These are phyloP conservation scores for Kurtzmaniella natalensis DNA, from an alignment of 1,139 yeast genomes.

Conservation along the genomic window DNA sequence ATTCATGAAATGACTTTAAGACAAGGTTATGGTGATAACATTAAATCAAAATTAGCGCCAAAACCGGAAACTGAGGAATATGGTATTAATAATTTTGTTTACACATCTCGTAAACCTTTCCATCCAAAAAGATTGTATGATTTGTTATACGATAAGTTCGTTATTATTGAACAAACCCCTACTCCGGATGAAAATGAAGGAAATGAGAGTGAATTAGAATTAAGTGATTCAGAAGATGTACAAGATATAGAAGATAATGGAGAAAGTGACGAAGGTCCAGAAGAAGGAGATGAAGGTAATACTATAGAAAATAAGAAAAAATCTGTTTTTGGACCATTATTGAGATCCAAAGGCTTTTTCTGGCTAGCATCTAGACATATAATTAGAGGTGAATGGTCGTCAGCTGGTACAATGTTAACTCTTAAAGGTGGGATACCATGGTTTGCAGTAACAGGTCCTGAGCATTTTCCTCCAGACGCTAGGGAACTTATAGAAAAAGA, in stretches of 20 bases:
- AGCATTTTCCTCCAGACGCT: constrained; percentile 29
- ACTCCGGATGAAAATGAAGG: constrained; percentile 15
- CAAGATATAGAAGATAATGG: constrained; percentile 8
- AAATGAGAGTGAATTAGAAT: constrained; percentile 8
- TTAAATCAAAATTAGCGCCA: constrained; percentile 16
- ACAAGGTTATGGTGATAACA: constrained; percentile 28
- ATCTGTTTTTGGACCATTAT: constrained; percentile 32
- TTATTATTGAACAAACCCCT: constrained; percentile 21
- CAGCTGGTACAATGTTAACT: constrained; percentile 43
- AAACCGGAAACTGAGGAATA: constrained; percentile 34
- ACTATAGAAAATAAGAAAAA: constrained; percentile 26
- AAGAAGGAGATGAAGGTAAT: constrained; percentile 19
- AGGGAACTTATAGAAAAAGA: constrained; percentile 26
- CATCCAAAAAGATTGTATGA: constrained; percentile 39
- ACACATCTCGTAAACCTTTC: constrained; percentile 35
- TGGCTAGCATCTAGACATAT: constrained; percentile 44
- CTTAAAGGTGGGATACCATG: constrained; percentile 42
- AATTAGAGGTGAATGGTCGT: constrained; percentile 43
- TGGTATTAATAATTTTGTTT: constrained; percentile 40
- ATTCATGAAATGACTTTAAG: constrained; percentile 34
- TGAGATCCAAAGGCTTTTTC: constrained; percentile 42
- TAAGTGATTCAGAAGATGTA: constrained; percentile 9
- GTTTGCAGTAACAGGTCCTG: constrained; percentile 37
- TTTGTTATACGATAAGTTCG: constrained; percentile 30
- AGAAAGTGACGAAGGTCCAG: constrained; percentile 13